phyloP scores from a whole-genome alignment of 2,329 filamentous ascomycete genomes.

The Ophiostoma sp. region DNA sequence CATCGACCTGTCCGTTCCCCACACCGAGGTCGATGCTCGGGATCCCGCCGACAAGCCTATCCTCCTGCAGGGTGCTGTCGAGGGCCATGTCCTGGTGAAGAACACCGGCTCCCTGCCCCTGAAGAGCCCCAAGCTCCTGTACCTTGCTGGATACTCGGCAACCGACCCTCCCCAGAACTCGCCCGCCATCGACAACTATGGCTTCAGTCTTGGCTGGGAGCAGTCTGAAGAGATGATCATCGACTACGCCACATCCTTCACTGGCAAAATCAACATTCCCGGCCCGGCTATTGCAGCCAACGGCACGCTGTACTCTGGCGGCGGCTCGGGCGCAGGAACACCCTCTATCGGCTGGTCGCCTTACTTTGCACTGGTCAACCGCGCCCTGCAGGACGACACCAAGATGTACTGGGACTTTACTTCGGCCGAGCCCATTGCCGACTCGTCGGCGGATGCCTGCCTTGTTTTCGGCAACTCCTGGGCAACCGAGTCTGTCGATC shows the following conservation, averaged over 20 bases:
- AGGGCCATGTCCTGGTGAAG: conserved; percentile 61
- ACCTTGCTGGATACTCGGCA: conserved; percentile 59
- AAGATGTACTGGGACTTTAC: conserved; percentile 56
- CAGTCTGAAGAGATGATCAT: conserved; percentile 27
- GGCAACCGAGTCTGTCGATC: conserved; percentile 65
- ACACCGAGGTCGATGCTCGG: conserved; percentile 50
- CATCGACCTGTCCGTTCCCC: conserved; percentile 43
- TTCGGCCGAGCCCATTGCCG: conserved; percentile 45
- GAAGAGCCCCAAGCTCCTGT: conserved; percentile 45
- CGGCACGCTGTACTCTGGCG: conserved; percentile 41
- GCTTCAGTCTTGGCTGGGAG: conserved; percentile 38
- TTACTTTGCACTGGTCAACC: conserved; percentile 49
- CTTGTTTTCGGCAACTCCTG: conserved; percentile 61
- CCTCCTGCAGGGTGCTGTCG: conserved; percentile 52
- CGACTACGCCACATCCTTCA: neutral
- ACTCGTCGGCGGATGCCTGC: conserved; percentile 54
- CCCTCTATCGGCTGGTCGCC: conserved; percentile 45
- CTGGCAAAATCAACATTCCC: neutral
- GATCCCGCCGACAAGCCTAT: conserved; percentile 41
- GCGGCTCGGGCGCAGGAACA: conserved; percentile 34
- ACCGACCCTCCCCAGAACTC: conserved; percentile 34
- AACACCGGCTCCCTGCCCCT: conserved; percentile 54
- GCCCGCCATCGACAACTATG: conserved; percentile 35
- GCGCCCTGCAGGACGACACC: conserved; percentile 51
- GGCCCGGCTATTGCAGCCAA: conserved; percentile 35